Percentiles rank a stretch among this genome's conserved stretches.
Conservation (phyloP, 129 eudicot species). For the Cynara cardunculus region DNA sequence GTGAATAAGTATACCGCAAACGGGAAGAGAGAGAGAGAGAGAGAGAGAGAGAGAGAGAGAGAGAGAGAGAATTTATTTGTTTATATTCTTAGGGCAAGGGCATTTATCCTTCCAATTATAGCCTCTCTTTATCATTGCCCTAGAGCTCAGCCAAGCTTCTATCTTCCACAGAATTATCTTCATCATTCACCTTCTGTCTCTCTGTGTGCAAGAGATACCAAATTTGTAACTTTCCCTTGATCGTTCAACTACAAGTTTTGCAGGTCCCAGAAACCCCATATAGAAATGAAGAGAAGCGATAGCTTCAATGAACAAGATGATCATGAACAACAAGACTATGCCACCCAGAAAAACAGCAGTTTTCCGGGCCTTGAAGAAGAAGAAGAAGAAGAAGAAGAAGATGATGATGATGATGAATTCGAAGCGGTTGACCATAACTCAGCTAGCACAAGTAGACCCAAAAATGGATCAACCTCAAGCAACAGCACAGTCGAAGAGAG, state of each 20-base stretch:
- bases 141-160: slow-evolving; percentile 16
- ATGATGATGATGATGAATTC: slow-evolving; percentile 15
- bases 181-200: slow-evolving; percentile 8
- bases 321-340: slow-evolving; percentile 10
- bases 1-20: background rate
- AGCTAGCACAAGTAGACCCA: slow-evolving; percentile 12
- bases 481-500: slow-evolving; percentile 69
- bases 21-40: background rate
- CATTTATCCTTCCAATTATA: slow-evolving; percentile 41
- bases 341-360: slow-evolving; percentile 32
- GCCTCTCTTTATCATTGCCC: slow-evolving; percentile 22
- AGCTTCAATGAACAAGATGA: slow-evolving; percentile 26
- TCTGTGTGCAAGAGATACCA: slow-evolving; percentile 6
- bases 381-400: slow-evolving; percentile 24
- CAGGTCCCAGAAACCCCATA: background rate
- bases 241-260: background rate
- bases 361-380: background rate
- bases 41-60: slow-evolving; percentile 17
- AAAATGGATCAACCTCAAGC: slow-evolving; percentile 50
- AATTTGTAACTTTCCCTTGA: background rate
- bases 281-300: slow-evolving; percentile 27
- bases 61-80: slow-evolving; percentile 14
- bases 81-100: slow-evolving; percentile 25
- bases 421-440: slow-evolving; percentile 9
- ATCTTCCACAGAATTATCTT: slow-evolving; percentile 24